A percentile compares a stretch with the other conserved stretches of the same genome.
Evolutionary conservation across 2,329 filamentous ascomycete genomes (phyloP).

Genomic region (Botrytis fabae): DNA sequence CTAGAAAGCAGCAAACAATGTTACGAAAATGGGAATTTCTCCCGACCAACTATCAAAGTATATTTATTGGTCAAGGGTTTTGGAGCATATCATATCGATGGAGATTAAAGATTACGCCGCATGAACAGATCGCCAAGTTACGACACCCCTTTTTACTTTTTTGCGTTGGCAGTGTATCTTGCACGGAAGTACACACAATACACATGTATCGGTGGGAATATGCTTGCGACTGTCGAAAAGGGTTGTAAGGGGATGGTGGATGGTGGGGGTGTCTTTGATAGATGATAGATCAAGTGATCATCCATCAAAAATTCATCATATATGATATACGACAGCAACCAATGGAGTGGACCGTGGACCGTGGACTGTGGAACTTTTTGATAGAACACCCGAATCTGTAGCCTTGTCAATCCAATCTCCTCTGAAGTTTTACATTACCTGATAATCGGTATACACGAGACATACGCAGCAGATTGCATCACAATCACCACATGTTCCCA

Average conservation of each 20-base stretch:
- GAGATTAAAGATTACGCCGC: conserved; percentile 4
- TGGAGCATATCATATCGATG: background rate
- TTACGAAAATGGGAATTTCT: background rate
- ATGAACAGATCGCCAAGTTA: conserved; percentile 1
- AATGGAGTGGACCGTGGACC: background rate
- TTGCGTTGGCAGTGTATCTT: background rate
- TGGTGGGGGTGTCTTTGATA: background rate
- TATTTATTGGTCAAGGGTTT: conserved; percentile 3
- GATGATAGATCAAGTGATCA: conserved; percentile 5
- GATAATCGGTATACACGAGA: conserved; percentile 3
- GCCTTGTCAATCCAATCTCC: conserved; percentile 7
- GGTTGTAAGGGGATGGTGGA: background rate
- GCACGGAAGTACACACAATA: background rate
- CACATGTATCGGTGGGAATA: background rate
- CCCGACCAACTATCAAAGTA: background rate
- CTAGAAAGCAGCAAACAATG: background rate
- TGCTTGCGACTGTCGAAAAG: background rate
- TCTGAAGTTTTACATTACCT: conserved; percentile 1
- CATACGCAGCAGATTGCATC: background rate
- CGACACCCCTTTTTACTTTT: background rate
- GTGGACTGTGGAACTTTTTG: conserved; percentile 1
- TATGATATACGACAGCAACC: background rate
- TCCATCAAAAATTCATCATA: background rate
- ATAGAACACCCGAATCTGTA: background rate
- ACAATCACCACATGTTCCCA: background rate